Percentiles rank a stretch among this genome's conserved stretches.
These are phyloP conservation scores for Aeminium ludgeri DNA, from an alignment of 495 filamentous ascomycete genomes.

Conservation along the genomic window DNA sequence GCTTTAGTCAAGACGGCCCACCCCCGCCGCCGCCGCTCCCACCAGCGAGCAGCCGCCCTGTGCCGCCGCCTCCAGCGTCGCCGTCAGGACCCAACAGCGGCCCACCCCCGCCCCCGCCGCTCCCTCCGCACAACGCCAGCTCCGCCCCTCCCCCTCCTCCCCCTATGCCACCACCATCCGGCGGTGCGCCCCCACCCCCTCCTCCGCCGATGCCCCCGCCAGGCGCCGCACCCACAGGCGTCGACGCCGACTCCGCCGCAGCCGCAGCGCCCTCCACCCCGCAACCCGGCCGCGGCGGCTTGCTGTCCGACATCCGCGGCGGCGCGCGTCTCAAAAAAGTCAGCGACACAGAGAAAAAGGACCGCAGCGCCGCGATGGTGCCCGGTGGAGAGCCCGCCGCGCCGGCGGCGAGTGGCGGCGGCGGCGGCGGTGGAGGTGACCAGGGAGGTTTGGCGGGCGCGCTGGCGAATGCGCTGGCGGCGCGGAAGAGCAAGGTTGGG, in stretches of 20 bases:
- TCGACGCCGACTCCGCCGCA: constrained; percentile 4
- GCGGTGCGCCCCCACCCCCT: constrained; percentile 25
- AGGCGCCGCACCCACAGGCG: constrained; percentile 38
- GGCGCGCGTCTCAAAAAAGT: constrained; percentile 66
- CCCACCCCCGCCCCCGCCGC: constrained; percentile 12
- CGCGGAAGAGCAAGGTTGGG: constrained; percentile 78
- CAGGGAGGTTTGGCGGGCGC: constrained; percentile 60
- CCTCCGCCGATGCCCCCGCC: constrained; percentile 27
- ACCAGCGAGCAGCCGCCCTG: background rate
- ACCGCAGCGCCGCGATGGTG: constrained; percentile 59
- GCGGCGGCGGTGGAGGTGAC: constrained; percentile 36
- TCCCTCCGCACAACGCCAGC: constrained; percentile 8
- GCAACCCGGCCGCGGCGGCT: constrained; percentile 40
- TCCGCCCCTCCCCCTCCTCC: constrained; percentile 19
- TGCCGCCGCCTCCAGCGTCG: constrained; percentile 8
- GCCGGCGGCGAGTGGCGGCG: constrained; percentile 16
- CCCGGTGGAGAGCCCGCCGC: constrained; percentile 27
- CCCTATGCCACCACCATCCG: constrained; percentile 17
- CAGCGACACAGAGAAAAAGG: constrained; percentile 53
- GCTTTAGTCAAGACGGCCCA: constrained; percentile 24
- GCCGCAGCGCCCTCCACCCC: constrained; percentile 28
- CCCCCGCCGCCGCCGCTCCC: constrained; percentile 20
- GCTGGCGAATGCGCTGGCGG: constrained; percentile 66
- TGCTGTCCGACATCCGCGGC: constrained; percentile 68
- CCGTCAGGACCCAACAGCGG: background rate